These are phyloP conservation scores for Arachis stenosperma DNA, from an alignment of 306 rosid genomes.

Conservation along the genomic window DNA sequence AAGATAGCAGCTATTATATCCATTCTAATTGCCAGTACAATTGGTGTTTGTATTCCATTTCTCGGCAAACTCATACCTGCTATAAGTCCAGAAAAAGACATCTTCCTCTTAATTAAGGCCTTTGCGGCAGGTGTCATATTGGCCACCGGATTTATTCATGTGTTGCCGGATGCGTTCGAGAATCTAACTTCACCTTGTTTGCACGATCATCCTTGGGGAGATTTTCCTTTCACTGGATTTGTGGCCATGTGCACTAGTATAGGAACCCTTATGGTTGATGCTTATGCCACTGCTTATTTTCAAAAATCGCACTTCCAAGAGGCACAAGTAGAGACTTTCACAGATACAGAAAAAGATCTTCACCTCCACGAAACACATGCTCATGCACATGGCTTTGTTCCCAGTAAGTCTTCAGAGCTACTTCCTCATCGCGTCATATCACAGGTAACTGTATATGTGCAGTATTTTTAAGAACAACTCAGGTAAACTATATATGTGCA, in stretches of 20 bases:
- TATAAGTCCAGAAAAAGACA: conserved; percentile 55
- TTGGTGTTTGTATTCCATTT: conserved; percentile 66
- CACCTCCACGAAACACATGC: conserved; percentile 73
- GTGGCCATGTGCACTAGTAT: conserved; percentile 81
- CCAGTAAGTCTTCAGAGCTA: conserved; percentile 44
- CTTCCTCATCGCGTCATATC: conserved; percentile 67
- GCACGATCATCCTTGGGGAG: conserved; percentile 55
- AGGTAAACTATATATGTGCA: no score
- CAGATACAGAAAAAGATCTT: conserved; percentile 49
- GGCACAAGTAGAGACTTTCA: background rate
- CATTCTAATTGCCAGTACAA: conserved; percentile 56
- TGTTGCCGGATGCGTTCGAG: conserved; percentile 38
- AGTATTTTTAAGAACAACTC: no score
- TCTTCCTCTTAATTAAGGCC: conserved; percentile 64
- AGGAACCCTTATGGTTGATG: conserved; percentile 72
- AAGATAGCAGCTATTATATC: conserved; percentile 59
- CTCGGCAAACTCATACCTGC: conserved; percentile 61
- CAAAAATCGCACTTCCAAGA: background rate
- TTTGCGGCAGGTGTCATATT: conserved; percentile 63
- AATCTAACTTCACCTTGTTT: conserved; percentile 60
- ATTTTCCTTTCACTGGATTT: conserved; percentile 80
- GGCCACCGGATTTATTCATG: no score
- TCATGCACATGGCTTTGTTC: conserved; percentile 39
- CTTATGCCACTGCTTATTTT: conserved; percentile 48
- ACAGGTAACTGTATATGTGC: conserved; percentile 47